phyloP scores from a whole-genome alignment of 139 green algal genomes.

The Microglena sp. region DNA sequence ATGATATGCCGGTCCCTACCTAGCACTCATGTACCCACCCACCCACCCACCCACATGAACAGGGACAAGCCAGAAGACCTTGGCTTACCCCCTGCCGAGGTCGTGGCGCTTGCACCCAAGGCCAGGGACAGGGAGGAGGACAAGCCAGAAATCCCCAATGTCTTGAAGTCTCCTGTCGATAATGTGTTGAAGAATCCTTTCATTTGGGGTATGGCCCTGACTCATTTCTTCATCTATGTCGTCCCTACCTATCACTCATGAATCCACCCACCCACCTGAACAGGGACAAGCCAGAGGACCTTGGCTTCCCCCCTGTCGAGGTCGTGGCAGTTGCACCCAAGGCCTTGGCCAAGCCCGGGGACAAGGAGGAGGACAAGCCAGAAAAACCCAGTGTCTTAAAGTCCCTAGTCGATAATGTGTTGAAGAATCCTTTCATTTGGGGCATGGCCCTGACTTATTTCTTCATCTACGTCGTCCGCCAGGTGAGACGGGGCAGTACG shows the following conservation, averaged over 20 bases:
- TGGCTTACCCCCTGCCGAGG: constrained; percentile 71
- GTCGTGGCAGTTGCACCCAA: constrained; percentile 1
- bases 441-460: constrained; percentile 92
- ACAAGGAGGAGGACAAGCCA: constrained; percentile 20
- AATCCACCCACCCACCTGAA: neutral
- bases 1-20: too few relatives aligned
- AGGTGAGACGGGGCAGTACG: constrained; percentile 29
- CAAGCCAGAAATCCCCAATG: too few relatives aligned
- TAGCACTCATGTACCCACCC: neutral
- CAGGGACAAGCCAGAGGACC: constrained; percentile 71
- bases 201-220: constrained; percentile 91
- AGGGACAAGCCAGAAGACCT: constrained; percentile 73
- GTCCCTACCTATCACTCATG: constrained; percentile 32
- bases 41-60: too few relatives aligned
- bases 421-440: constrained; percentile 88
- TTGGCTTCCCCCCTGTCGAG: constrained; percentile 72
- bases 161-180: constrained; percentile 4
- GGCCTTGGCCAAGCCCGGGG: neutral
- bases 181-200: constrained; percentile 78
- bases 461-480: constrained; percentile 90
- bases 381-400: constrained; percentile 5
- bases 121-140: neutral
- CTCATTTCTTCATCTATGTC: constrained; percentile 95
- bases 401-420: constrained; percentile 38
- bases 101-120: neutral